Evolutionary conservation across 2,329 filamentous ascomycete genomes (phyloP).

Genomic region (Coniochaeta sp.): DNA sequence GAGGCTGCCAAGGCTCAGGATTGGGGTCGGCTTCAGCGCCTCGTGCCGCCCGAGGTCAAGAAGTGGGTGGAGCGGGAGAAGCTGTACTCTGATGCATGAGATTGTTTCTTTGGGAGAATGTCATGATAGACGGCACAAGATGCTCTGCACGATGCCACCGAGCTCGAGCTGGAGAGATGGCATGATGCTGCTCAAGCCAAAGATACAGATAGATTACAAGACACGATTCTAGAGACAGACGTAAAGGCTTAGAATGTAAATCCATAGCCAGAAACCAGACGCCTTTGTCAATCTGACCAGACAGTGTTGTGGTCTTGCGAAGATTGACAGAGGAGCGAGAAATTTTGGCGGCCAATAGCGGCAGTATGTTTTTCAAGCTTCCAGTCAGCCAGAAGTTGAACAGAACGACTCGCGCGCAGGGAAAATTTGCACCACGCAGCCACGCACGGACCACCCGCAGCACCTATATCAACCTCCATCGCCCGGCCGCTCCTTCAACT

Average conservation of each 20-base stretch:
- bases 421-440: not conserved
- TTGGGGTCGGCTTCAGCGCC: conserved; percentile 35
- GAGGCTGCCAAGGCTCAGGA: conserved; percentile 41
- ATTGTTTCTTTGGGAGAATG: not conserved
- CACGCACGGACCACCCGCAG: conserved; percentile 15
- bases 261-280: too few species aligned
- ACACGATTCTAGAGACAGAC: too few species aligned
- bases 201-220: too few species aligned
- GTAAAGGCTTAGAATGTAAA: too few species aligned
- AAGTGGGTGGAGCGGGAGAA: conserved; percentile 48
- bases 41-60: conserved; percentile 52
- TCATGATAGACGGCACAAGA: too few species aligned
- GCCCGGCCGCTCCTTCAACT: not conserved
- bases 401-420: not conserved
- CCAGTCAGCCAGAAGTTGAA: too few species aligned
- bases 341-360: conserved; percentile 28
- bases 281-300: not conserved
- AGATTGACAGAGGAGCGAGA: conserved; percentile 2
- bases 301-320: not conserved
- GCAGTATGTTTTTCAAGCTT: not conserved
- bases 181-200: too few species aligned
- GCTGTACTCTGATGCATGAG: conserved; percentile 39
- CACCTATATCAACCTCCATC: conserved; percentile 32
- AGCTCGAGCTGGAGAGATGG: too few species aligned
- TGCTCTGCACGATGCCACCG: too few species aligned